These are phyloP conservation scores for Amphirosellinia nigrospora DNA, from an alignment of 495 filamentous ascomycete species.

Conservation along the genomic window DNA sequence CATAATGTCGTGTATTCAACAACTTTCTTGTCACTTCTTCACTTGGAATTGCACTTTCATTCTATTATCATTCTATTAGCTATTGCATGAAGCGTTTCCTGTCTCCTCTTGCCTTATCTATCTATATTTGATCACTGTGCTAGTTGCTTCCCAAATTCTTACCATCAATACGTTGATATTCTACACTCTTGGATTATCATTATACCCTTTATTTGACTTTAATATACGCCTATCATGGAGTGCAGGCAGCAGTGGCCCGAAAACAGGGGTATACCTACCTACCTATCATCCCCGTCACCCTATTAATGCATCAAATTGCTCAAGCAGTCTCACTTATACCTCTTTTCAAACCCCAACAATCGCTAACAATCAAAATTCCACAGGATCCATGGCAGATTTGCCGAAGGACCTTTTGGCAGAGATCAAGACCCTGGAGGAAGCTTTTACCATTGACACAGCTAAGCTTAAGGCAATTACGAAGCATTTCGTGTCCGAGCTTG, in stretches of 20 bases:
- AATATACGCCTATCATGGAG: neutral
- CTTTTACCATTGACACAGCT: slow-evolving; percentile 76
- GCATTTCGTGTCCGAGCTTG: slow-evolving; percentile 87
- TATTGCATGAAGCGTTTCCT: neutral
- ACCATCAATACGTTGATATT: neutral
- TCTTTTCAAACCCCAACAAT: neutral
- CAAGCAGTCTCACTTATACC: neutral
- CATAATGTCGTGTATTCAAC: neutral
- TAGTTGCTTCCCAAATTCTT: neutral
- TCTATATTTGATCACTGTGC: neutral
- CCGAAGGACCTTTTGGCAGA: slow-evolving; percentile 84
- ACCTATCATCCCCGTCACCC: neutral
- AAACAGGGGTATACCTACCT: neutral
- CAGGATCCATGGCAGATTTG: slow-evolving; percentile 55
- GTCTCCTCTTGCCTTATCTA: neutral
- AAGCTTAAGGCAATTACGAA: slow-evolving; percentile 89
- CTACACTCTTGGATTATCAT: neutral
- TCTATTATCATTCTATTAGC: neutral
- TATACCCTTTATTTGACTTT: neutral
- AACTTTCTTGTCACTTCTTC: neutral
- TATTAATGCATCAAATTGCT: neutral
- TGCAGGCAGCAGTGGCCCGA: neutral
- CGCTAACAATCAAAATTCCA: slow-evolving; percentile 28
- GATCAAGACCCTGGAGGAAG: slow-evolving; percentile 84
- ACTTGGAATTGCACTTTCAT: neutral